Conservation (phyloP, 805 yeast species). For the Kazachstania martiniae region DNA sequence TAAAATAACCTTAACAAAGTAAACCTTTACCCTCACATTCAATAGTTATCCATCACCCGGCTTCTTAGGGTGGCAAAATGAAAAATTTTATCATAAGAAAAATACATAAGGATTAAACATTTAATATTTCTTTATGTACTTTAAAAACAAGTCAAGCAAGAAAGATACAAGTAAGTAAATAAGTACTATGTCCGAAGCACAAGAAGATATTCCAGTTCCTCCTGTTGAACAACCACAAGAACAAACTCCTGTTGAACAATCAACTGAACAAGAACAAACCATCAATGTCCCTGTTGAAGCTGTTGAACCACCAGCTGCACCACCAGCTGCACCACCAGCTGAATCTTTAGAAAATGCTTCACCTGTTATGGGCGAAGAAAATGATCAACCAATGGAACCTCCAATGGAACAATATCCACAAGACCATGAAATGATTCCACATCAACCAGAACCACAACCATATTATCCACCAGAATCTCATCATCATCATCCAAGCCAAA, state of each 20-base stretch:
- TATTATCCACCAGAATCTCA: conserved; percentile 8
- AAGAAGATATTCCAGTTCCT: no score
- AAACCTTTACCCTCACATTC: no score
- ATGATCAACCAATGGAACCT: conserved; percentile 8
- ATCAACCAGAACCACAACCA: conserved; percentile 12
- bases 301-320: conserved; percentile 1
- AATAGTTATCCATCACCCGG: no score
- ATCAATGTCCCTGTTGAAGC: background rate
- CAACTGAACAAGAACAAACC: background rate
- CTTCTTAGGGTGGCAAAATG: no score
- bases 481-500: conserved; percentile 9
- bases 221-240: conserved; percentile 3
- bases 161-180: no score
- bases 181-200: no score
- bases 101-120: no score
- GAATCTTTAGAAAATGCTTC: conserved; percentile 4
- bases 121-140: no score
- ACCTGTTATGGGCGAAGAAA: no score
- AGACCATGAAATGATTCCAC: conserved; percentile 4
- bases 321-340: conserved; percentile 1
- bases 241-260: conserved; percentile 1
- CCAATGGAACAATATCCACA: conserved; percentile 6
- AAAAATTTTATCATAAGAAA: no score
- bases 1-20: no score
- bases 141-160: no score